Evolutionary conservation across 2,329 filamentous ascomycete genomes (phyloP).

Genomic region (Xylaria sp.): DNA sequence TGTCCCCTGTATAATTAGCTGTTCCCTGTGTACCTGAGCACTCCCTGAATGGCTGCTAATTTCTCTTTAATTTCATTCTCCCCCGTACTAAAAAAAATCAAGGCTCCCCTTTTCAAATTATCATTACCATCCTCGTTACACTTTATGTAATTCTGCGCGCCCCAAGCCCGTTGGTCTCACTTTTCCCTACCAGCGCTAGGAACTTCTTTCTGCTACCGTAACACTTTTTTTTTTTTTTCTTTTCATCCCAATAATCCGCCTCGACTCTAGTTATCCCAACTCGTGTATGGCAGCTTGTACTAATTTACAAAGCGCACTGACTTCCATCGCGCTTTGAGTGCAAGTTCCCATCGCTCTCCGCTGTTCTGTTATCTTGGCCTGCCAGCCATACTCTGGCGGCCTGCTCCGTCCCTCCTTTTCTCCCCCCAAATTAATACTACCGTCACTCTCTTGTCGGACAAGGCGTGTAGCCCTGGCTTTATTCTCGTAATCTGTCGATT

Average conservation of each 20-base stretch:
- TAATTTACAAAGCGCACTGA: conserved; percentile 35
- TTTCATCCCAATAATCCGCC: conserved; percentile 35
- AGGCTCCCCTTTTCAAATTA: conserved; percentile 49
- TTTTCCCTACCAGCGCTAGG: conserved; percentile 39
- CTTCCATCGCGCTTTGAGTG: conserved; percentile 39
- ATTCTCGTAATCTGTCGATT: conserved; percentile 38
- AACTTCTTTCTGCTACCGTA: conserved; percentile 32
- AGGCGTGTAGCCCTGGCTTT: conserved; percentile 38
- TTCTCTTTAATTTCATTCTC: conserved; percentile 46
- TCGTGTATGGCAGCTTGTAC: conserved; percentile 37
- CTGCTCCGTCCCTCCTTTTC: conserved; percentile 35
- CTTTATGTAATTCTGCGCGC: conserved; percentile 36
- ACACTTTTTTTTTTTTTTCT: conserved; percentile 29
- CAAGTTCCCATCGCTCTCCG: conserved; percentile 25
- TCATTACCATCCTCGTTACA: conserved; percentile 44
- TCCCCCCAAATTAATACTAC: conserved; percentile 34
- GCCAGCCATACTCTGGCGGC: conserved; percentile 36
- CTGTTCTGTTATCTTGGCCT: conserved; percentile 44
- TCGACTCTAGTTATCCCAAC: conserved; percentile 29
- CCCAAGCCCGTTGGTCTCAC: conserved; percentile 31
- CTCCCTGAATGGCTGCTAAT: conserved; percentile 42
- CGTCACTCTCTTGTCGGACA: conserved; percentile 32
- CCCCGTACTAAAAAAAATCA: conserved; percentile 45
- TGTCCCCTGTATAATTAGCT: conserved; percentile 25
- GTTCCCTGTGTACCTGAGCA: conserved; percentile 32